phyloP scores from a whole-genome alignment of 805 yeast genomes.

The Yarrowia hollandica region DNA sequence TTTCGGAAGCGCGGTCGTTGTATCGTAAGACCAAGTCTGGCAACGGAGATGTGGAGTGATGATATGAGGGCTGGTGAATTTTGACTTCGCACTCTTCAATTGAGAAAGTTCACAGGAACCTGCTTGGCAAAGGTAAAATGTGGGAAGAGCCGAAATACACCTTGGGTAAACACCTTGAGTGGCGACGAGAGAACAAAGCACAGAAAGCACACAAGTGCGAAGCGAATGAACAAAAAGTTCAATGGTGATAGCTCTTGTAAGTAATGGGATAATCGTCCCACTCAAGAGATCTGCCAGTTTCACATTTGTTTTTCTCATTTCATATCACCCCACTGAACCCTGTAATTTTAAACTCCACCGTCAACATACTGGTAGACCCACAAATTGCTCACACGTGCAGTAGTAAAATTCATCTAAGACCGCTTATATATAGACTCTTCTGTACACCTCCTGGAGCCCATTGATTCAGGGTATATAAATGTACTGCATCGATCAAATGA shows the following conservation, averaged over 20 bases:
- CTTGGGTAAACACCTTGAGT: not conserved
- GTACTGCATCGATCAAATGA: too few relatives aligned
- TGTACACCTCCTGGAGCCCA: not conserved
- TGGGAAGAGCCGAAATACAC: not conserved
- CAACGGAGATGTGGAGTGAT: slow-evolving; percentile 18
- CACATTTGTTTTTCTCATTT: not conserved
- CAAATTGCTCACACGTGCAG: slow-evolving; percentile 26
- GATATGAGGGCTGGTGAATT: slow-evolving; percentile 17
- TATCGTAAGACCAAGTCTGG: slow-evolving; percentile 7
- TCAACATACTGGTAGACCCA: not conserved
- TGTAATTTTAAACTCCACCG: not conserved
- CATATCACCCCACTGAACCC: slow-evolving; percentile 19
- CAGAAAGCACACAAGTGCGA: too few relatives aligned
- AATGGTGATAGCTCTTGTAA: too few relatives aligned
- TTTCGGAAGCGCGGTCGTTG: not conserved
- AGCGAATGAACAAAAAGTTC: too few relatives aligned
- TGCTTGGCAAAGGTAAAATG: slow-evolving; percentile 19
- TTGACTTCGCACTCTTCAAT: slow-evolving; percentile 1
- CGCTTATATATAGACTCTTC: not conserved
- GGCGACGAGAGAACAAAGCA: not conserved
- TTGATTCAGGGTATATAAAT: too few relatives aligned
- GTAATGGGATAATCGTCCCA: too few relatives aligned
- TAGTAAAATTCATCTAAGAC: slow-evolving; percentile 11
- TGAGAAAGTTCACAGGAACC: slow-evolving; percentile 11
- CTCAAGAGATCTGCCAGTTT: not conserved